A percentile compares a stretch with the other conserved stretches of the same genome.
phyloP scores from a whole-genome alignment of 2,329 filamentous ascomycete genomes.

The Curvularia hawaiiensis region DNA sequence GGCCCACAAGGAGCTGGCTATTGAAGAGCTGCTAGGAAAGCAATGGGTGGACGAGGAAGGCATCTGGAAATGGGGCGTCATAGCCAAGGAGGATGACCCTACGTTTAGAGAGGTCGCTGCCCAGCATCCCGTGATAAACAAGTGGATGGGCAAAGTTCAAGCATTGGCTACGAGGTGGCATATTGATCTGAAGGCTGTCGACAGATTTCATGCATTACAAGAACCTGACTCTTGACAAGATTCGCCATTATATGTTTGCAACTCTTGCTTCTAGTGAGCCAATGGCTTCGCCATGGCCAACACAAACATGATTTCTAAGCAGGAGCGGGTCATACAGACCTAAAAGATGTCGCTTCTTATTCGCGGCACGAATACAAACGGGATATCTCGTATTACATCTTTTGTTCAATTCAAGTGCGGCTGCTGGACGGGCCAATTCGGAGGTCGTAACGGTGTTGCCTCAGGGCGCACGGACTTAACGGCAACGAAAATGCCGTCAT shows the following conservation, averaged over 20 bases:
- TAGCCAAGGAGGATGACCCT: constrained; percentile 40
- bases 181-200: constrained; percentile 47
- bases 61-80: constrained; percentile 69
- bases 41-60: constrained; percentile 74
- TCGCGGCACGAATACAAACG: not conserved
- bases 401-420: not conserved
- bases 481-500: constrained; percentile 33
- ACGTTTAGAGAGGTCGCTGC: constrained; percentile 58
- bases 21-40: constrained; percentile 66
- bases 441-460: not conserved
- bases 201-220: constrained; percentile 42
- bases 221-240: constrained; percentile 36
- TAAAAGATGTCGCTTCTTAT: not conserved
- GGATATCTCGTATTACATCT: not conserved
- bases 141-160: constrained; percentile 61
- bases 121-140: constrained; percentile 69
- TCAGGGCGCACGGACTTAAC: constrained; percentile 11
- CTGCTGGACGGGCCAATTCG: not conserved
- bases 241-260: not conserved
- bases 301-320: not conserved
- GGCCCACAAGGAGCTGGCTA: constrained; percentile 65
- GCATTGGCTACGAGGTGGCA: constrained; percentile 51
- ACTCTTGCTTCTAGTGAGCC: not conserved
- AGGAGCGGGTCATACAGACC: not conserved
- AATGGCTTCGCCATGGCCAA: not conserved